Evolutionary conservation across 2,329 filamentous ascomycete species (phyloP), one percentile per base, ranked within the genome.

Genomic region (Scytalidium lignicola): DNA sequence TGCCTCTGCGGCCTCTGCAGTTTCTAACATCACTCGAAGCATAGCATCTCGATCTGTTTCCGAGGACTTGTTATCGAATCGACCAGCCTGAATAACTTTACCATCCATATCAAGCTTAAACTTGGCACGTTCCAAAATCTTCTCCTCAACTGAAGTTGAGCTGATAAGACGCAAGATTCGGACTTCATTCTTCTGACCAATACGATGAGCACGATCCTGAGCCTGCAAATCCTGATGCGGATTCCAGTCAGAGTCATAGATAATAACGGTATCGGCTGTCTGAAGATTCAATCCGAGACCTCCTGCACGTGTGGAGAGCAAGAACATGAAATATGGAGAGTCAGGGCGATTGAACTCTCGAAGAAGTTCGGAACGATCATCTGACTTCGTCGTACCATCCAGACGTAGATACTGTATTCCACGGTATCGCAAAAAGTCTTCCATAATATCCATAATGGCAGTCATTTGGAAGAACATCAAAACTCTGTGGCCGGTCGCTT

Each of bases 401-500:
- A 99, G 77, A 66, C 93, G 90, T 57, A 99, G 78, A 66, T 95
- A 99, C 62, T 87, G 79, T 58, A 96, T 77, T 43, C 85, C 86
- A 56, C 89, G 82, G 63, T 90, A 86, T 3, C 92, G 86, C 54
- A 99, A 71, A 67, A 95, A 99, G 67, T 99, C 93, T 62, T 99
- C 93, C 93, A 99, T 97, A 63, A 99, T 99, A 70, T 99, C 96
- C 93, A 99, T 99, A 66, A 99, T 99, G 54, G 95, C 91, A 3
- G 93, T 99, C 93, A 99, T 99, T 68, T 99, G 93, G 78, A 99
- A 99, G 80, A 99, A 99, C 88, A 99, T 97, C 67, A 99, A 77
- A 22, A 97, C 90, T 69, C 93, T 87, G 80, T 99, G 93, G 15
- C 90, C 90, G 1, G 89, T 91, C 2, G 80, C 84, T 59, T 88